Evolutionary conservation across 345 rosid genomes (phyloP), one percentile per base, ranked within the genome.

Genomic region (Melaleuca alternifolia): DNA sequence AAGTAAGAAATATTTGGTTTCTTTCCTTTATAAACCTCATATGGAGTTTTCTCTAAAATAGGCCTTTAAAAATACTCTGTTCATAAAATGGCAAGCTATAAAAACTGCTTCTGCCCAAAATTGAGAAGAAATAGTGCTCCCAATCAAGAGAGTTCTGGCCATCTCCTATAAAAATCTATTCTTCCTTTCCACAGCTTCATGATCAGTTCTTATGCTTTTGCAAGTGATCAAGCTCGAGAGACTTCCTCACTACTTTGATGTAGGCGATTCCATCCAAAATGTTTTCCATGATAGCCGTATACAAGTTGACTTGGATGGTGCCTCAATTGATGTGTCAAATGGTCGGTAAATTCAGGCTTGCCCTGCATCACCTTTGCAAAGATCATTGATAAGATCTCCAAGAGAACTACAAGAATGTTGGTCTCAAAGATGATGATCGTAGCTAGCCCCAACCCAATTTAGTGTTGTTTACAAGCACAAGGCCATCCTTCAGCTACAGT

Each of bases 281-380:
- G 76, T 62, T 41, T 14, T 65, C 77, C 77, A 65, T 30, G 44
- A 65, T 65, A 30, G 77, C 77, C 11, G 44, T 44, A 65, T 23
- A 33, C 46, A 16, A 65, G 30, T 20, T 65, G 77, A 15, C 77
- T 23, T 2, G 77, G 77, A 65, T 65, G 77, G 77, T 65, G 77
- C 77, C 4, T 30, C 44, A 65, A 33, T 28, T 65, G 30, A 28
- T 65, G 77, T 0, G 46, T 65, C 44, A 65, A 65, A 33, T 65
- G 77, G 44, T 65, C 46, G 16, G 86, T 87, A 50, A 87, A 87
- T 84, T 84, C 88, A 14, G 86, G 88, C 84, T 87, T 87, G 48
- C 88, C 88, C 50, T 87, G 88, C 84, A 87, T 87, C 28, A 87
- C 86, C 86, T 87, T 86, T 3, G 88, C 86, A 16, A 84, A 87